A percentile compares a stretch with the other conserved stretches of the same genome.
These are phyloP conservation scores for Afroboletus lepidellus DNA, from an alignment of 1,284 basidiomycete species.

Conservation along the genomic window DNA sequence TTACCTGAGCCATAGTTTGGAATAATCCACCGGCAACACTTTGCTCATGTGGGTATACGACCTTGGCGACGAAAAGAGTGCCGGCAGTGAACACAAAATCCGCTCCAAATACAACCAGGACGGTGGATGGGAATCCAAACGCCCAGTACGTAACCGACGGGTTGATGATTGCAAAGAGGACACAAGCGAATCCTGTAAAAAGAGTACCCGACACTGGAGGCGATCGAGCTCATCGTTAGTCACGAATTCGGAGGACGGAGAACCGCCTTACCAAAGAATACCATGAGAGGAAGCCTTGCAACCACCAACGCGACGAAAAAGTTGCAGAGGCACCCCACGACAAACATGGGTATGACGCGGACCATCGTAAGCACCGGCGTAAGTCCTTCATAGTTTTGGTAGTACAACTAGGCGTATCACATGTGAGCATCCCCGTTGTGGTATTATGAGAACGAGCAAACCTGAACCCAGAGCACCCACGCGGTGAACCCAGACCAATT, in stretches of 20 bases:
- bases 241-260: not conserved
- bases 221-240: not conserved
- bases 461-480: constrained; percentile 52
- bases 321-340: constrained; percentile 71
- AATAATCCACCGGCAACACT: constrained; percentile 76
- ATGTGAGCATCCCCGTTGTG: constrained; percentile 7
- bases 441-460: constrained; percentile 18
- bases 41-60: constrained; percentile 74
- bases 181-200: constrained; percentile 60
- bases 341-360: constrained; percentile 74
- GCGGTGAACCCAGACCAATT: constrained; percentile 58
- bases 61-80: constrained; percentile 72
- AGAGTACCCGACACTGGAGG: constrained; percentile 52
- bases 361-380: constrained; percentile 70
- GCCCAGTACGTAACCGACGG: constrained; percentile 71
- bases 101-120: constrained; percentile 71
- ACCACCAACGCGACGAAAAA: constrained; percentile 64
- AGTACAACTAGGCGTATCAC: constrained; percentile 49
- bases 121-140: constrained; percentile 76
- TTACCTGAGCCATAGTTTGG: constrained; percentile 71
- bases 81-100: constrained; percentile 80
- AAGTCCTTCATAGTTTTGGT: constrained; percentile 59
- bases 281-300: constrained; percentile 52
- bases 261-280: constrained; percentile 49
- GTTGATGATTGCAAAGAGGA: constrained; percentile 73